These are phyloP conservation scores for Cutaneotrichosporon curvatum DNA, from an alignment of 1,284 basidiomycete species.

Conservation along the genomic window DNA sequence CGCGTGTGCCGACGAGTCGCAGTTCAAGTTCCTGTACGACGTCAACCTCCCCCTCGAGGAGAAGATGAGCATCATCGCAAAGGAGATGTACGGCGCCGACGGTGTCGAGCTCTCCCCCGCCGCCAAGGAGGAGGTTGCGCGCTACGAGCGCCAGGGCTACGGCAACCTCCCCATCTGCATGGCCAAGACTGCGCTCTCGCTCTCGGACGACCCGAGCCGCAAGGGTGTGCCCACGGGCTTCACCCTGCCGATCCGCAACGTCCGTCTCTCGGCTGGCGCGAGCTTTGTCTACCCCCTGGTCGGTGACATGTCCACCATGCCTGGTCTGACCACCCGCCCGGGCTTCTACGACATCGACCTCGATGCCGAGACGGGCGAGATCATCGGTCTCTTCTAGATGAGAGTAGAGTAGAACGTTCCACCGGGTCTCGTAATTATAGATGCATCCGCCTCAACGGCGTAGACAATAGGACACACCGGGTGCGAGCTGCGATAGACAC, in stretches of 20 bases:
- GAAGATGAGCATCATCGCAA: slow-evolving; percentile 79
- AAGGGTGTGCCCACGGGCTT: slow-evolving; percentile 88
- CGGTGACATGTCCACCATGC: slow-evolving; percentile 96
- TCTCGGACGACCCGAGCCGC: slow-evolving; percentile 86
- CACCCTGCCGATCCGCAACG: slow-evolving; percentile 84
- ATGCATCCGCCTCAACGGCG: slow-evolving; percentile 6
- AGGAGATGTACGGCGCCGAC: slow-evolving; percentile 87
- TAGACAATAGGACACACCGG: too few species aligned
- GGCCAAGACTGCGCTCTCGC: slow-evolving; percentile 97
- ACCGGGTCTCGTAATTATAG: background rate
- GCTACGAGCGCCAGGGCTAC: slow-evolving; percentile 72
- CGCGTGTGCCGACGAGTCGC: slow-evolving; percentile 72
- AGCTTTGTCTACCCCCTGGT: slow-evolving; percentile 93
- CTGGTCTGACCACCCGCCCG: slow-evolving; percentile 87
- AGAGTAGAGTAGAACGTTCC: background rate
- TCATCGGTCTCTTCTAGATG: slow-evolving; percentile 44
- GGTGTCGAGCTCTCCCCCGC: slow-evolving; percentile 75
- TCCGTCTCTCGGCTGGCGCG: slow-evolving; percentile 84
- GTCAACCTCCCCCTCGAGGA: slow-evolving; percentile 72
- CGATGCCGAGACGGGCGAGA: slow-evolving; percentile 45
- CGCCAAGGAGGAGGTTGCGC: slow-evolving; percentile 79
- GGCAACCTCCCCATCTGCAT: slow-evolving; percentile 66
- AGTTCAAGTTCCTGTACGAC: slow-evolving; percentile 87
- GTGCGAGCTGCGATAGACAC: too few species aligned
- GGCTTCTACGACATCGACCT: slow-evolving; percentile 54